Percentiles rank a stretch among this genome's conserved stretches.
Conservation (phyloP, 306 rosid species). For the Fagus crenata region DNA sequence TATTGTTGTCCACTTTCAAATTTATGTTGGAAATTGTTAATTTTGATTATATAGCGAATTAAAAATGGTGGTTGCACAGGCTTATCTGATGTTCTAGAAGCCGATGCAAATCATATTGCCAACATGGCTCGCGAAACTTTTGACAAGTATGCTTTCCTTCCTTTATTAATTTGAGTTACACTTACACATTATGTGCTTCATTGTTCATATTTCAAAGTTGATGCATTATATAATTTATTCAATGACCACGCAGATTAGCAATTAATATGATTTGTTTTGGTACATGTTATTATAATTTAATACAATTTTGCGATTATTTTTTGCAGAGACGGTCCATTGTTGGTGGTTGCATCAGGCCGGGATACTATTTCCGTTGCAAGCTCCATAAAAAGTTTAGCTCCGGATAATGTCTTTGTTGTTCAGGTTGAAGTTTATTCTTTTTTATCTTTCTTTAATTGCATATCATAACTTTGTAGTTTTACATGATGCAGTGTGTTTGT, state of each 20-base stretch:
- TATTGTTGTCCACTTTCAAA: conserved; percentile 13
- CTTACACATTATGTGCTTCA: background rate
- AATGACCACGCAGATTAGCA: background rate
- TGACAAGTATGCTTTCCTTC: conserved; percentile 41
- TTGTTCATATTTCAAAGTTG: background rate
- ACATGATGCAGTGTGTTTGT: background rate
- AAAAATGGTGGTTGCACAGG: conserved; percentile 50
- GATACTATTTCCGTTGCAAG: conserved; percentile 81
- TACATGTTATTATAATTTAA: too few relatives aligned
- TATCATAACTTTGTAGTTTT: conserved; percentile 8
- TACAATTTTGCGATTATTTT: background rate
- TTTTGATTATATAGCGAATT: background rate
- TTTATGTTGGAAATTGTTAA: background rate
- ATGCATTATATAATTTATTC: background rate
- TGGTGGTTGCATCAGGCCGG: conserved; percentile 88
- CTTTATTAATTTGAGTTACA: background rate
- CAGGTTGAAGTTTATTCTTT: conserved; percentile 62
- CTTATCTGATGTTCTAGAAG: conserved; percentile 57
- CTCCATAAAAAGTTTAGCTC: conserved; percentile 80
- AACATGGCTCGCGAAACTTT: conserved; percentile 64
- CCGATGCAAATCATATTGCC: conserved; percentile 76
- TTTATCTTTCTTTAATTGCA: conserved; percentile 12
- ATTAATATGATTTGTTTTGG: too few relatives aligned
- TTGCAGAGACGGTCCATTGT: conserved; percentile 74
- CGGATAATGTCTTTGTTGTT: conserved; percentile 84